Conservation (phyloP, 2,329 filamentous ascomycete genomes). For the Xylaria sp. region DNA sequence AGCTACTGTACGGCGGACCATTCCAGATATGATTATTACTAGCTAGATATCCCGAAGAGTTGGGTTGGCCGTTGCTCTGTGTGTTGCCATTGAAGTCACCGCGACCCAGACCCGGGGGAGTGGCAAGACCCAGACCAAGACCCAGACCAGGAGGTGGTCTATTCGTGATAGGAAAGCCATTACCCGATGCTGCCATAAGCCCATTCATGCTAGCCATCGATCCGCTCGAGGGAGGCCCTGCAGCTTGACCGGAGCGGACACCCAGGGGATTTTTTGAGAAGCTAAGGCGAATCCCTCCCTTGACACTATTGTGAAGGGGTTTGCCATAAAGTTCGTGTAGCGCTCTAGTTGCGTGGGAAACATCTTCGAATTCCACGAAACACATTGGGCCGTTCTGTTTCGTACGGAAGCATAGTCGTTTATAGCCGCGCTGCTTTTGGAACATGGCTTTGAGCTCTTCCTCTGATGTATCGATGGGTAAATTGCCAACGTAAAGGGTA, state of each 20-base stretch:
- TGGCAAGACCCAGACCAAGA: constrained; percentile 83
- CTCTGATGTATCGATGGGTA: constrained; percentile 91
- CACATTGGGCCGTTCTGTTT: constrained; percentile 98
- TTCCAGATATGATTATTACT: constrained; percentile 45
- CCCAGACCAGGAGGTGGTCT: constrained; percentile 79
- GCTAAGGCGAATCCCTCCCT: constrained; percentile 93
- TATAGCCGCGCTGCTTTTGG: constrained; percentile 93
- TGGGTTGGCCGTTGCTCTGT: constrained; percentile 36
- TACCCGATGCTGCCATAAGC: constrained; percentile 63
- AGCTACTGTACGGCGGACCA: constrained; percentile 42
- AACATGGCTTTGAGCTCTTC: constrained; percentile 96
- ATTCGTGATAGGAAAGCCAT: constrained; percentile 73
- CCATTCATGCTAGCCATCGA: constrained; percentile 68
- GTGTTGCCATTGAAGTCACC: constrained; percentile 40
- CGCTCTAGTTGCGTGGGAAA: constrained; percentile 90
- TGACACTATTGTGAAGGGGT: constrained; percentile 88
- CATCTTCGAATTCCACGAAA: constrained; percentile 97
- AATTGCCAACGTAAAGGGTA: constrained; percentile 96
- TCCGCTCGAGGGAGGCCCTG: constrained; percentile 54
- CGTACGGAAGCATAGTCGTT: constrained; percentile 91
- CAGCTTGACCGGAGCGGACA: constrained; percentile 81
- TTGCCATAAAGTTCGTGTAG: constrained; percentile 90
- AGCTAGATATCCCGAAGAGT: constrained; percentile 42
- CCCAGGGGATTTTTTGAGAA: constrained; percentile 98
- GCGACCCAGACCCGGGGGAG: constrained; percentile 74